Conservation (phyloP, 2,329 filamentous ascomycete species). For the Talaromyces sp. region DNA sequence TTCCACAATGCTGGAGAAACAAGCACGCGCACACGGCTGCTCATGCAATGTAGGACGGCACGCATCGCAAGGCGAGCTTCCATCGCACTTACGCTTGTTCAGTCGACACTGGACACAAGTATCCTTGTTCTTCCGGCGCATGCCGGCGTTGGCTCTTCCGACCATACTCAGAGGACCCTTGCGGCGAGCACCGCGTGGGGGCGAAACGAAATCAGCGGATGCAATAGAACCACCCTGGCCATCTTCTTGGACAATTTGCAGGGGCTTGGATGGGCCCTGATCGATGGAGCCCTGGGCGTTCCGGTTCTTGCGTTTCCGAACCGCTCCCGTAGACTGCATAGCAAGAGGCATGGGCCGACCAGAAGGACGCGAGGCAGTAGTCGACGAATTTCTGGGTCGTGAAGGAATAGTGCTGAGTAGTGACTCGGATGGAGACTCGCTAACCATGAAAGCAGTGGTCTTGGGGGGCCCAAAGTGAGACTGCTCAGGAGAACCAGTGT, state of each 20-base stretch:
- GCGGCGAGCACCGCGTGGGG: constrained; percentile 45
- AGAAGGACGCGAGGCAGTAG: constrained; percentile 26
- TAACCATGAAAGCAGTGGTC: constrained; percentile 41
- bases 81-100: constrained; percentile 51
- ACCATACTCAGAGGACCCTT: constrained; percentile 45
- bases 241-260: constrained; percentile 50
- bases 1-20: constrained; percentile 49
- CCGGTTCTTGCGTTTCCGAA: constrained; percentile 42
- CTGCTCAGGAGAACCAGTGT: constrained; percentile 26
- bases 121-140: constrained; percentile 48
- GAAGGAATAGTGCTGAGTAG: constrained; percentile 29
- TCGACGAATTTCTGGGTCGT: constrained; percentile 26
- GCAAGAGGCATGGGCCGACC: constrained; percentile 35
- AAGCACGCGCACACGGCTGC: constrained; percentile 48
- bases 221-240: constrained; percentile 46
- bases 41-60: constrained; percentile 46
- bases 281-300: constrained; percentile 31
- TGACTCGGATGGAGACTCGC: constrained; percentile 36
- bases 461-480: constrained; percentile 27
- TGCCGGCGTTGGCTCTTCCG: constrained; percentile 44
- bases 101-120: constrained; percentile 49
- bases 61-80: constrained; percentile 45
- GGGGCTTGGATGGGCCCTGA: constrained; percentile 32
- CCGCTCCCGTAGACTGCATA: constrained; percentile 34
- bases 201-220: constrained; percentile 45